These are phyloP conservation scores for Yarrowia sp. DNA, from an alignment of 805 yeast species.

Conservation along the genomic window DNA sequence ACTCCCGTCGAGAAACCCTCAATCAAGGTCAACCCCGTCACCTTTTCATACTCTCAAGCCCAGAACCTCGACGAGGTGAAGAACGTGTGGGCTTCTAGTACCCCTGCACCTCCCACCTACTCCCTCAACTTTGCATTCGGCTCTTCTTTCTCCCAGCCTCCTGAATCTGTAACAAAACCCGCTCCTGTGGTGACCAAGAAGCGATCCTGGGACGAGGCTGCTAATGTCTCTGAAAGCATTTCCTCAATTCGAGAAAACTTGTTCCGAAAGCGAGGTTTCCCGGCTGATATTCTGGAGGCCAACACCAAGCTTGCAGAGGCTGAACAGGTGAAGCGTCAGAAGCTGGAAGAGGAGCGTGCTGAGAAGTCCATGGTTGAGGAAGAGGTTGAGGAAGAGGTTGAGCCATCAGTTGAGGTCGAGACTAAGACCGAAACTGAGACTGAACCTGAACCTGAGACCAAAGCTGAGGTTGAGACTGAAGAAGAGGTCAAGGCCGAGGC, in stretches of 20 bases:
- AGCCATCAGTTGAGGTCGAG: not conserved
- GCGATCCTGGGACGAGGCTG: conserved; percentile 17
- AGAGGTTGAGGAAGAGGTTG: not conserved
- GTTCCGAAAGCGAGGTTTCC: conserved; percentile 35
- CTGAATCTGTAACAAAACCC: not conserved
- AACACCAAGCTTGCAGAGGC: conserved; percentile 25
- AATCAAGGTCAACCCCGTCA: conserved; percentile 1
- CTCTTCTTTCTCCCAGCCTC: conserved; percentile 14
- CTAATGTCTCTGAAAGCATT: conserved; percentile 24
- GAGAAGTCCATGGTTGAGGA: conserved; percentile 1
- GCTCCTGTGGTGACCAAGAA: conserved; percentile 4
- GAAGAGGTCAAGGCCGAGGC: conserved; percentile 1
- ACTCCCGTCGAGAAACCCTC: too few relatives aligned
- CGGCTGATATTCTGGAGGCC: conserved; percentile 35
- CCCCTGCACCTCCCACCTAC: not conserved
- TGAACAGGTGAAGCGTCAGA: conserved; percentile 5
- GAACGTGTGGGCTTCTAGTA: conserved; percentile 16
- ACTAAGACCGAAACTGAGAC: not conserved
- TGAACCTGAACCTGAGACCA: not conserved
- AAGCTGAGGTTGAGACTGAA: not conserved
- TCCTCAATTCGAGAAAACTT: conserved; percentile 27
- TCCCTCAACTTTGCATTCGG: conserved; percentile 30
- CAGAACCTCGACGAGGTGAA: conserved; percentile 26
- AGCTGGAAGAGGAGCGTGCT: conserved; percentile 20
- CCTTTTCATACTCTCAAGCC: conserved; percentile 26